Conservation (phyloP, 2,329 filamentous ascomycete genomes). For the Cadophora sp. region DNA sequence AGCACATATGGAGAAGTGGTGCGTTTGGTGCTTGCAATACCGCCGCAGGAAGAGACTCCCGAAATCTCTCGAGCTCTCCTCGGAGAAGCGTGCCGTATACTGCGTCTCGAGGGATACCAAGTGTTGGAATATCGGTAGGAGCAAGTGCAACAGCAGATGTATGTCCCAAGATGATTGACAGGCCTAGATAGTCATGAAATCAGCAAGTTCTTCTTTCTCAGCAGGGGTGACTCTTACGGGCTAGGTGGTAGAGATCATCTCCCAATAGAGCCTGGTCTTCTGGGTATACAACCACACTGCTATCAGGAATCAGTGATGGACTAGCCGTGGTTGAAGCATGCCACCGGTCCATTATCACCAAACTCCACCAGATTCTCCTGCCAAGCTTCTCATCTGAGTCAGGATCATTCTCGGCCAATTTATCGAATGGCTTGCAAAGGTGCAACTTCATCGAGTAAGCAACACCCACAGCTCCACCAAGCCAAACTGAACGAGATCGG, state of each 20-base stretch:
- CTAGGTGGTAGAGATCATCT: conserved; percentile 67
- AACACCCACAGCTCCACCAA: conserved; percentile 70
- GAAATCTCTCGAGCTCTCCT: conserved; percentile 69
- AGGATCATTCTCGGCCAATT: conserved; percentile 53
- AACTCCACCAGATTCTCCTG: conserved; percentile 73
- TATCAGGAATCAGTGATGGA: conserved; percentile 67
- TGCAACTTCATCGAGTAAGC: conserved; percentile 71
- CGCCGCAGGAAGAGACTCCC: conserved; percentile 65
- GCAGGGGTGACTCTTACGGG: conserved; percentile 59
- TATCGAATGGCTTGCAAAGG: conserved; percentile 50
- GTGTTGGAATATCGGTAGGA: conserved; percentile 51
- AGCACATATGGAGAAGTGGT: conserved; percentile 68
- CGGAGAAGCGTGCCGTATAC: conserved; percentile 59
- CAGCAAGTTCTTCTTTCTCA: neutral
- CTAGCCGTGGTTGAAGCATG: conserved; percentile 71
- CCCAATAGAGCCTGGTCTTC: conserved; percentile 67
- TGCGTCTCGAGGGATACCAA: conserved; percentile 50
- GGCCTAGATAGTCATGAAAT: conserved; percentile 48
- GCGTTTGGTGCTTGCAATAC: conserved; percentile 57
- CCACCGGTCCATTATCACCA: conserved; percentile 76
- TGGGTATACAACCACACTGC: conserved; percentile 63
- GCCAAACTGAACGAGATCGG: conserved; percentile 56
- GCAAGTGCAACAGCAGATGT: conserved; percentile 55
- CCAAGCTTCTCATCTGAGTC: conserved; percentile 69
- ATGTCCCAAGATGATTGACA: conserved; percentile 66